Conservation (phyloP, 805 yeast genomes). For the Spathaspora boniae region DNA sequence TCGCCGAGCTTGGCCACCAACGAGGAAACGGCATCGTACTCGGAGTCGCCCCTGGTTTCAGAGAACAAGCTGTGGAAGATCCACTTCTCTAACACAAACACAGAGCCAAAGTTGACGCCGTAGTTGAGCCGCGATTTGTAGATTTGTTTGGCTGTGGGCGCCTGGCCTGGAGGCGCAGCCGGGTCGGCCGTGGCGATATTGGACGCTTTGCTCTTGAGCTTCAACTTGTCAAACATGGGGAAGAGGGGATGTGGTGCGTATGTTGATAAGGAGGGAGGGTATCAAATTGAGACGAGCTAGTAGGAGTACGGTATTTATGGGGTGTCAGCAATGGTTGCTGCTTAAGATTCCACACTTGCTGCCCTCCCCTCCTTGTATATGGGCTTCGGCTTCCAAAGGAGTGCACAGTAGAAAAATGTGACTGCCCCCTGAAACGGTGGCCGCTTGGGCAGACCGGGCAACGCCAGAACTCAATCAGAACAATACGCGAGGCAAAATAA, state of each 20-base stretch:
- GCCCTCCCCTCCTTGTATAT: too few species aligned
- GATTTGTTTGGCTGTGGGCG: slow-evolving; percentile 45
- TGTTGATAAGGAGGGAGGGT: too few species aligned
- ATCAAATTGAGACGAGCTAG: not conserved
- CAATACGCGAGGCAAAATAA: too few species aligned
- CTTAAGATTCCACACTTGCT: too few species aligned
- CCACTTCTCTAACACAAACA: slow-evolving; percentile 79
- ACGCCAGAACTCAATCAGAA: too few species aligned
- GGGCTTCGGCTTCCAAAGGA: too few species aligned
- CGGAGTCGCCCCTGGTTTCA: slow-evolving; percentile 53
- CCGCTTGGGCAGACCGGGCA: too few species aligned
- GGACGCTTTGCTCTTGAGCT: slow-evolving; percentile 24
- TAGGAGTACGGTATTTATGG: not conserved
- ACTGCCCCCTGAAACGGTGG: too few species aligned
- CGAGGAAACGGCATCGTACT: slow-evolving; percentile 65
- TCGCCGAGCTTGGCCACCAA: slow-evolving; percentile 47
- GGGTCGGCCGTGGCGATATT: slow-evolving; percentile 22
- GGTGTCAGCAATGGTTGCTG: too few species aligned
- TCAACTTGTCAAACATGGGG: slow-evolving; percentile 30
- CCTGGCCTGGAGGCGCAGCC: slow-evolving; percentile 22
- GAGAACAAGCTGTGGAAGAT: slow-evolving; percentile 62
- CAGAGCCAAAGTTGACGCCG: slow-evolving; percentile 84
- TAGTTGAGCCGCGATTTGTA: slow-evolving; percentile 60
- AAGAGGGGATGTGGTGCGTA: too few species aligned
- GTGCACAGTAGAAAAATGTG: not conserved